These are phyloP conservation scores for Pleochaeta shiraiana DNA, from an alignment of 2,329 filamentous ascomycete species.

Conservation along the genomic window DNA sequence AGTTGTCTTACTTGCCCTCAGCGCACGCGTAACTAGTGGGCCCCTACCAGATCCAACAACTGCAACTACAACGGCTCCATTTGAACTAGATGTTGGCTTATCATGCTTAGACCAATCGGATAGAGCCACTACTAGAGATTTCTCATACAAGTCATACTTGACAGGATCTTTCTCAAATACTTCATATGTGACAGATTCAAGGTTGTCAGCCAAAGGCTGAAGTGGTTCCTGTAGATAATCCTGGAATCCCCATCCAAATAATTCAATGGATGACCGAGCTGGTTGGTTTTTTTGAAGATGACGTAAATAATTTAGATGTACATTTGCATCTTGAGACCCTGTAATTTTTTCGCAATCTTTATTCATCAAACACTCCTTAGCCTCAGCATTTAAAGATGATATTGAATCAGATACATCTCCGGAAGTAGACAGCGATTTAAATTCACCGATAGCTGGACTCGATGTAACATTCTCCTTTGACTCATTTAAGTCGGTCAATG, in stretches of 20 bases:
- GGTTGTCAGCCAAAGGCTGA: conserved; percentile 85
- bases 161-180: conserved; percentile 97
- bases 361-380: conserved; percentile 20
- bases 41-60: conserved; percentile 88
- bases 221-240: conserved; percentile 92
- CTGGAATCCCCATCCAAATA: conserved; percentile 58
- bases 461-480: too few species aligned
- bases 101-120: conserved; percentile 51
- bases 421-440: conserved; percentile 23
- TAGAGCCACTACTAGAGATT: conserved; percentile 60
- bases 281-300: conserved; percentile 70
- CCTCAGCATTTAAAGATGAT: conserved; percentile 42
- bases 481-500: conserved; percentile 21
- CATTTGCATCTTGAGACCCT: conserved; percentile 31
- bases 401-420: conserved; percentile 19
- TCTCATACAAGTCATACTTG: conserved; percentile 93
- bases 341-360: conserved; percentile 19
- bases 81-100: conserved; percentile 51
- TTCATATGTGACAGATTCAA: conserved; percentile 94
- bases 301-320: conserved; percentile 60
- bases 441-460: conserved; percentile 14
- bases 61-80: conserved; percentile 59
- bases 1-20: conserved; percentile 56
- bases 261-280: conserved; percentile 36
- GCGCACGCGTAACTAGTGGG: conserved; percentile 68